Conservation (phyloP, 2,329 filamentous ascomycete genomes). For the Bertia moriformis region DNA sequence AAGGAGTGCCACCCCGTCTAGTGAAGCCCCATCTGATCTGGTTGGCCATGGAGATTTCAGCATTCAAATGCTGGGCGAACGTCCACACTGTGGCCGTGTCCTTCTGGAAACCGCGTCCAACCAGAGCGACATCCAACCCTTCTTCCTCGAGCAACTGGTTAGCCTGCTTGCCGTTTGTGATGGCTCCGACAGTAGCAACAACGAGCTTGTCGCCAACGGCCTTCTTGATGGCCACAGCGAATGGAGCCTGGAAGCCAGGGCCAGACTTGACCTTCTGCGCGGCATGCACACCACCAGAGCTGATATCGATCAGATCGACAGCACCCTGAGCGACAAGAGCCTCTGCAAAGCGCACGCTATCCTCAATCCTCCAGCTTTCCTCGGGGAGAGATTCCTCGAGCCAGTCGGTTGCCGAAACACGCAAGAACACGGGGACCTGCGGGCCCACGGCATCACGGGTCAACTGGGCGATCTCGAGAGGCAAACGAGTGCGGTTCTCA, state of each 20-base stretch:
- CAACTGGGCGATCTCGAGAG: conserved; percentile 51
- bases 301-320: conserved; percentile 64
- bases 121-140: conserved; percentile 36
- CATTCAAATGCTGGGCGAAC: conserved; percentile 43
- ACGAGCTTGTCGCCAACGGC: conserved; percentile 50
- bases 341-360: conserved; percentile 48
- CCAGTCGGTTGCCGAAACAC: conserved; percentile 66
- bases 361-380: conserved; percentile 47
- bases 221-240: conserved; percentile 58
- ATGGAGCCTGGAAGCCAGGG: conserved; percentile 57
- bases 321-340: conserved; percentile 45
- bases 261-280: conserved; percentile 39
- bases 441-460: conserved; percentile 48
- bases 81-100: conserved; percentile 44
- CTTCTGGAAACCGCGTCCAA: conserved; percentile 48
- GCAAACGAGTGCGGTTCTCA: conserved; percentile 27
- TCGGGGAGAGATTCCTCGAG: conserved; percentile 40
- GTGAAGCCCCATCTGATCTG: conserved; percentile 16
- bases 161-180: conserved; percentile 39
- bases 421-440: conserved; percentile 56
- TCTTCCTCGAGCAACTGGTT: conserved; percentile 34
- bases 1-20: background rate
- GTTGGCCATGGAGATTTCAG: conserved; percentile 41
- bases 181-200: conserved; percentile 43
- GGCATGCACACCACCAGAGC: conserved; percentile 49